Evolutionary conservation across 495 filamentous ascomycete genomes (phyloP).

Genomic region (Usnea hakonensis): DNA sequence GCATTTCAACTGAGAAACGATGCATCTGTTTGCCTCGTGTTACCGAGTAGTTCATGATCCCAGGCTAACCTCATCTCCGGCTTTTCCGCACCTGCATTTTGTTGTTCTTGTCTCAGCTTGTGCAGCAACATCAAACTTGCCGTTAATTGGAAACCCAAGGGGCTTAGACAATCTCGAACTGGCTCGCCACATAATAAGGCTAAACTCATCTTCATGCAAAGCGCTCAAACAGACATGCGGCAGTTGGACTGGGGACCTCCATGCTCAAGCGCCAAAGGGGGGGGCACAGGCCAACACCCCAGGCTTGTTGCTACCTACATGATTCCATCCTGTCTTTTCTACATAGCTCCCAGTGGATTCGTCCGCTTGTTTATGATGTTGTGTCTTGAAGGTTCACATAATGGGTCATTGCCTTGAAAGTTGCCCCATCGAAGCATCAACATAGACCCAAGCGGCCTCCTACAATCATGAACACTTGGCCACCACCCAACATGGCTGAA

Average conservation of each 20-base stretch:
- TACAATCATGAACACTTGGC: not conserved
- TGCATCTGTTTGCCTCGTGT: too few species aligned
- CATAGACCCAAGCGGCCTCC: not conserved
- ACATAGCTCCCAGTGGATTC: not conserved
- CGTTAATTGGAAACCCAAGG: not conserved
- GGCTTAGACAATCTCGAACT: not conserved
- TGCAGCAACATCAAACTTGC: not conserved
- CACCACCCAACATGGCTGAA: not conserved
- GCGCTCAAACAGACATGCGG: not conserved
- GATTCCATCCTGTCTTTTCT: not conserved
- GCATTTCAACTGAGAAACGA: too few species aligned
- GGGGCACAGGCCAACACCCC: slow-evolving; percentile 2
- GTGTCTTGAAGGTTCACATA: not conserved
- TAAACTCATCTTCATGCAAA: not conserved
- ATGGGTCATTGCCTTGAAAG: not conserved
- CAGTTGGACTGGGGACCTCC: not conserved
- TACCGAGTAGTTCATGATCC: too few species aligned
- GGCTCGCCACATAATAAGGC: not conserved
- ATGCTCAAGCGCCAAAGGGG: not conserved
- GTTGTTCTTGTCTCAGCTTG: too few species aligned
- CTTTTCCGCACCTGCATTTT: too few species aligned
- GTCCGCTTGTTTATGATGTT: not conserved
- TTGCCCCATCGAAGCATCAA: not conserved
- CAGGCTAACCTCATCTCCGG: too few species aligned
- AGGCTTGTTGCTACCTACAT: slow-evolving; percentile 4